A percentile compares a stretch with the other conserved stretches of the same genome.
phyloP scores from a whole-genome alignment of 2,329 filamentous ascomycete species.

The Pseudogymnoascus sp. region DNA sequence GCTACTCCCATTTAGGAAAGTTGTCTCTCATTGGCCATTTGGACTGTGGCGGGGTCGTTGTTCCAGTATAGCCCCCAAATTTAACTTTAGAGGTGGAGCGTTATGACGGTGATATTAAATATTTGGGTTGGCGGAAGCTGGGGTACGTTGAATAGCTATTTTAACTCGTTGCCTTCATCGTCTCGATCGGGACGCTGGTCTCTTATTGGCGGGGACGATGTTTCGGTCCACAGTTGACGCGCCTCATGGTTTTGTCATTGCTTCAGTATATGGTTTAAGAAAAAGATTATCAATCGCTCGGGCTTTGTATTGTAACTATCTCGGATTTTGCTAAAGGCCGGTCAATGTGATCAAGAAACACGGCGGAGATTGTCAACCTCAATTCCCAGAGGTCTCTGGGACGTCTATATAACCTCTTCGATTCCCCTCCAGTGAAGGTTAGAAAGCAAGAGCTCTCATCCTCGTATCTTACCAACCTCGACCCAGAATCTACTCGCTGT shows the following conservation, averaged over 20 bases:
- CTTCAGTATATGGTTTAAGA: not conserved
- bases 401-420: not conserved
- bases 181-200: constrained; percentile 1
- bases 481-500: not conserved
- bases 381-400: not conserved
- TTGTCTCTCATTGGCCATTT: constrained; percentile 6
- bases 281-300: not conserved
- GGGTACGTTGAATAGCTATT: not conserved
- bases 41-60: not conserved
- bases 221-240: not conserved
- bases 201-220: not conserved
- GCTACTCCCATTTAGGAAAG: constrained; percentile 3
- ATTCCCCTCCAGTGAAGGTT: not conserved
- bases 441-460: not conserved
- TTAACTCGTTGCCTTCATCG: not conserved
- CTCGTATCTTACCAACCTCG: not conserved
- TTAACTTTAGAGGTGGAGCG: not conserved
- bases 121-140: not conserved
- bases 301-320: not conserved
- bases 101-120: not conserved
- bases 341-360: not conserved
- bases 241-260: not conserved
- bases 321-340: constrained; percentile 6
- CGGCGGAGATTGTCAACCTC: not conserved
- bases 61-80: not conserved